Conservation (phyloP, 345 rosid genomes). For the Linum lewisii region DNA sequence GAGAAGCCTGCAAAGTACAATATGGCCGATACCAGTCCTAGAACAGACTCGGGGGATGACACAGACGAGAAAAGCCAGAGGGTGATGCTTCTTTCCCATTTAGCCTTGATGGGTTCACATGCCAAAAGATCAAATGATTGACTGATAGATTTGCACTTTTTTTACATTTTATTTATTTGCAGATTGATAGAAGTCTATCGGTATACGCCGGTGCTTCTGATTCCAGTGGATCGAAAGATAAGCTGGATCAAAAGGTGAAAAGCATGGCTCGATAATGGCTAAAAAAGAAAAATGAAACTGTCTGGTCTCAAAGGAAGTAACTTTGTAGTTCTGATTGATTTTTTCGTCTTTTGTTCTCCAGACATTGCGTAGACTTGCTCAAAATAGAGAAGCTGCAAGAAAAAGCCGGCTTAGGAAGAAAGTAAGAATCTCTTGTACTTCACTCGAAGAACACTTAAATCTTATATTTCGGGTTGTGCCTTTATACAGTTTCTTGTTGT, state of each 20-base stretch:
- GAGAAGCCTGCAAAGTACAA: constrained; percentile 37
- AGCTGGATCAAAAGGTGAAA: constrained; percentile 88
- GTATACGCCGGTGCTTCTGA: constrained; percentile 51
- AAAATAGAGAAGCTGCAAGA: constrained; percentile 97
- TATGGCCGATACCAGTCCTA: constrained; percentile 96
- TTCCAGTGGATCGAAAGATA: constrained; percentile 90
- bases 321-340: constrained; percentile 9
- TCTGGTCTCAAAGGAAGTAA: background rate
- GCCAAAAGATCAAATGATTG: background rate
- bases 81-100: constrained; percentile 33
- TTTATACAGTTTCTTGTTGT: too few species aligned
- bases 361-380: constrained; percentile 97
- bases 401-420: constrained; percentile 94
- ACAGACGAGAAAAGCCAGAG: constrained; percentile 77
- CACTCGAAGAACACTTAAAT: background rate
- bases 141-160: constrained; percentile 5
- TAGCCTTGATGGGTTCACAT: constrained; percentile 4
- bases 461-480: background rate
- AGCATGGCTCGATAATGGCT: background rate
- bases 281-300: too few species aligned
- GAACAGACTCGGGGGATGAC: constrained; percentile 88
- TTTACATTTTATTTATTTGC: constrained; percentile 23
- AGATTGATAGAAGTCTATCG: constrained; percentile 59
- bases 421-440: constrained; percentile 25
- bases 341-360: constrained; percentile 30